phyloP scores from a whole-genome alignment of 2,329 filamentous ascomycete species.

The Chrysosporium queenslandicum region DNA sequence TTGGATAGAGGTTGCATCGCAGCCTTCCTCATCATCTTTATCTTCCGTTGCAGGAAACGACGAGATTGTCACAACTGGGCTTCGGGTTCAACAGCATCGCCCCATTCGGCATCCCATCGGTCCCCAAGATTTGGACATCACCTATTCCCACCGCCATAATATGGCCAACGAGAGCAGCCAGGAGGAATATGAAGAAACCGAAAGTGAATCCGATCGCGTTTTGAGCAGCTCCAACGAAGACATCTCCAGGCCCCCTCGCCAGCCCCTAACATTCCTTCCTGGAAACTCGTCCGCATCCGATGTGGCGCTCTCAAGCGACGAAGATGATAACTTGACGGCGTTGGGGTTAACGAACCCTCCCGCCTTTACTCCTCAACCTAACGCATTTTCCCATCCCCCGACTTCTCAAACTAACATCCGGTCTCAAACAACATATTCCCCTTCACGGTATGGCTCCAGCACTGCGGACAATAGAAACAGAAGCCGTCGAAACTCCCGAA shows the following conservation, averaged over 20 bases:
- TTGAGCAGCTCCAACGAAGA: constrained; percentile 56
- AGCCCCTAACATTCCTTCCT: constrained; percentile 20
- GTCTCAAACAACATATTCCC: constrained; percentile 37
- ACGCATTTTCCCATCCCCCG: constrained; percentile 81
- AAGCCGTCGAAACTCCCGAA: constrained; percentile 33
- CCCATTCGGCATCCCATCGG: constrained; percentile 26
- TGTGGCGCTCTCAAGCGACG: constrained; percentile 35
- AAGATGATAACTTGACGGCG: constrained; percentile 73
- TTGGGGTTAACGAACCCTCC: constrained; percentile 53
- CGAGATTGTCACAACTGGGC: constrained; percentile 81
- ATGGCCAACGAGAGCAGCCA: constrained; percentile 60
- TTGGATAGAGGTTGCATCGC: constrained; percentile 89
- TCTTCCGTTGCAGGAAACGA: constrained; percentile 63
- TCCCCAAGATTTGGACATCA: constrained; percentile 33
- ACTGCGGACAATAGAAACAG: constrained; percentile 29
- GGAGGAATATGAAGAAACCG: constrained; percentile 89
- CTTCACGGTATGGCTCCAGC: constrained; percentile 39
- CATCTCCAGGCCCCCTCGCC: constrained; percentile 28
- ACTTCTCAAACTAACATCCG: constrained; percentile 39
- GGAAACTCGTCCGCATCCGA: constrained; percentile 24
- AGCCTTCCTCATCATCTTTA: constrained; percentile 84
- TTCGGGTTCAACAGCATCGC: constrained; percentile 61
- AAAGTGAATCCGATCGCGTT: constrained; percentile 72
- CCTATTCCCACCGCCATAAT: constrained; percentile 36
- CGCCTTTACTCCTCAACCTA: constrained; percentile 74